phyloP scores from a whole-genome alignment of 768 basidiomycete species.

The Mycena olivaceomarginata region DNA sequence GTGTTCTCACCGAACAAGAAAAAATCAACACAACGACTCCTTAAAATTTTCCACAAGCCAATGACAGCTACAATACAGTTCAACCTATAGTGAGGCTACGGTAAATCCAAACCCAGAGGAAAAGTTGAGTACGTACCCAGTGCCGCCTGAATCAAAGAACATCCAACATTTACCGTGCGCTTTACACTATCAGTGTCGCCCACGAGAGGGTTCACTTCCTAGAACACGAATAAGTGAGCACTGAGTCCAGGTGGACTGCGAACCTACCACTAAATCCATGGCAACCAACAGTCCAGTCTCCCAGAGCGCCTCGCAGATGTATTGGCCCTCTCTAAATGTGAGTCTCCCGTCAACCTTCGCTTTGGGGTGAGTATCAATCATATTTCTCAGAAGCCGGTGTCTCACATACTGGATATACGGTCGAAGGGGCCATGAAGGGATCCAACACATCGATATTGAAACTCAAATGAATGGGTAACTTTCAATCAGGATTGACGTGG shows the following conservation, averaged over 20 bases:
- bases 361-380: slow-evolving; percentile 15
- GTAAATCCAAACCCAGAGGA: slow-evolving; percentile 28
- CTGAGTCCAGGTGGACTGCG: background rate
- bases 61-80: slow-evolving; percentile 33
- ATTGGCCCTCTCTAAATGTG: slow-evolving; percentile 99
- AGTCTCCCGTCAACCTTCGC: slow-evolving; percentile 92
- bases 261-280: slow-evolving; percentile 92
- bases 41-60: too few species aligned
- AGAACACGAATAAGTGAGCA: slow-evolving; percentile 38
- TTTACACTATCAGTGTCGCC: slow-evolving; percentile 82
- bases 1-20: too few species aligned
- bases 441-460: slow-evolving; percentile 98
- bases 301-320: slow-evolving; percentile 93
- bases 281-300: slow-evolving; percentile 96
- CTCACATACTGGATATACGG: slow-evolving; percentile 88
- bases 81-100: slow-evolving; percentile 54
- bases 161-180: slow-evolving; percentile 94
- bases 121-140: slow-evolving; percentile 74
- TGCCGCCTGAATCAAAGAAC: slow-evolving; percentile 88
- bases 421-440: slow-evolving; percentile 96
- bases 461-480: slow-evolving; percentile 94
- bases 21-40: too few species aligned
- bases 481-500: slow-evolving; percentile 90
- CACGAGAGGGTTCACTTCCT: slow-evolving; percentile 98
- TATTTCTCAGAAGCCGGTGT: background rate